Percentiles rank a stretch among this genome's conserved stretches.
These are phyloP conservation scores for Lepidium aucheri DNA, from an alignment of 345 rosid species.

Conservation along the genomic window DNA sequence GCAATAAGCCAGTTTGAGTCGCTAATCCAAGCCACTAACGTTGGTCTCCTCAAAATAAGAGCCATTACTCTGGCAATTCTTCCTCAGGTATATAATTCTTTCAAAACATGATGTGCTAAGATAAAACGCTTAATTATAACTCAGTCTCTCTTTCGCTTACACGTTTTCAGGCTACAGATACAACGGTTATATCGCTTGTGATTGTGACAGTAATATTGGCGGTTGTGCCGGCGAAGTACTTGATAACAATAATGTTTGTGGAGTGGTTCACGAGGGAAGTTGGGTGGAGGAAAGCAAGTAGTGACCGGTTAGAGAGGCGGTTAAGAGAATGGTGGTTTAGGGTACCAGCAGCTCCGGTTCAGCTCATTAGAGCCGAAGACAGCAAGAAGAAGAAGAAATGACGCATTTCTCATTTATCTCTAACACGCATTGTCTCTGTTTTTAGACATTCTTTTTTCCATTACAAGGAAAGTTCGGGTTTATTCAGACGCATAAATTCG, in stretches of 20 bases:
- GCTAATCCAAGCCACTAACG: constrained; percentile 65
- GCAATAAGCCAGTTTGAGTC: constrained; percentile 60
- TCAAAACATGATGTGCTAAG: not conserved
- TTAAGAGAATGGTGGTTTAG: constrained; percentile 93
- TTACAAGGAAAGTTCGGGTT: not conserved
- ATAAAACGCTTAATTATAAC: not conserved
- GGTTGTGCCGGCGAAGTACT: constrained; percentile 50
- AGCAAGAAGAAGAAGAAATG: constrained; percentile 64
- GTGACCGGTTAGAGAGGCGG: constrained; percentile 50
- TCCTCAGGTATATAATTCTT: constrained; percentile 53
- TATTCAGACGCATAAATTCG: not conserved
- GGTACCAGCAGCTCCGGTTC: constrained; percentile 88
- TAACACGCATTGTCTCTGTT: not conserved
- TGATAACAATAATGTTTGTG: constrained; percentile 40
- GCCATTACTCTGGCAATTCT: constrained; percentile 71
- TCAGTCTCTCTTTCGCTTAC: not conserved
- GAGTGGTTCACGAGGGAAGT: constrained; percentile 79
- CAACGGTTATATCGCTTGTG: constrained; percentile 50
- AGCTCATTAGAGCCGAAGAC: constrained; percentile 47
- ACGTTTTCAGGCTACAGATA: constrained; percentile 63
- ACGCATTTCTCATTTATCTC: not conserved
- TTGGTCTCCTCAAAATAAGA: constrained; percentile 79
- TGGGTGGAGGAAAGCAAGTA: constrained; percentile 71
- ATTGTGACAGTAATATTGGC: constrained; percentile 41
- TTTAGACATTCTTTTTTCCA: not conserved